Conservation (phyloP, 2,329 filamentous ascomycete species). For the Fusarium marasasianum region DNA sequence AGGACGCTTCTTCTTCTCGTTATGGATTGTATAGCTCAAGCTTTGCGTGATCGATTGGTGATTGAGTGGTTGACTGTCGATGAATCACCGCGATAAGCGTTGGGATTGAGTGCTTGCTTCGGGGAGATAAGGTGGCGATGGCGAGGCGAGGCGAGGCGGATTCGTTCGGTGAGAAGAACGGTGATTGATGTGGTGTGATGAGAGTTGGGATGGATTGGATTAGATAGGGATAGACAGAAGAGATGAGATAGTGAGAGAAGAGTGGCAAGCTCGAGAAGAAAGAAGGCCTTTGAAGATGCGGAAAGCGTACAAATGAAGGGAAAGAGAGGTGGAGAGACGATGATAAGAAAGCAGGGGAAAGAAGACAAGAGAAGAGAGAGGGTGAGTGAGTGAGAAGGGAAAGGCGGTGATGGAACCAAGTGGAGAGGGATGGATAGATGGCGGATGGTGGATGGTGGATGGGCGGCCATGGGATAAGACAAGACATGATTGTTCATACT, state of each 20-base stretch:
- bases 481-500: constrained; percentile 33
- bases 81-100: constrained; percentile 39
- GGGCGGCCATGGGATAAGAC: constrained; percentile 35
- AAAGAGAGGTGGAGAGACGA: constrained; percentile 47
- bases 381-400: constrained; percentile 46
- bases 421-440: constrained; percentile 48
- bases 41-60: constrained; percentile 29
- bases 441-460: constrained; percentile 29
- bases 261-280: constrained; percentile 50
- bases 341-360: constrained; percentile 47
- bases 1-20: constrained; percentile 50
- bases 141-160: constrained; percentile 38
- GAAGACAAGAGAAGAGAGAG: constrained; percentile 48
- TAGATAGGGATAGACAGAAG: constrained; percentile 31
- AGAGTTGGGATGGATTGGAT: constrained; percentile 21
- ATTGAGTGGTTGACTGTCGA: constrained; percentile 7
- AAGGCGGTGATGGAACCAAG: constrained; percentile 50
- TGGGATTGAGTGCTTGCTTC: constrained; percentile 33
- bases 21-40: constrained; percentile 28
- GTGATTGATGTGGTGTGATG: constrained; percentile 2
- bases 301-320: constrained; percentile 46
- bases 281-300: constrained; percentile 48
- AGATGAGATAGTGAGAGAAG: constrained; percentile 37
- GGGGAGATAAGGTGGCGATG: constrained; percentile 36
- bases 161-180: constrained; percentile 33